Base-by-base conservation (phyloP, 495 filamentous ascomycete species). In the Penicillium longicatenatum region DNA sequence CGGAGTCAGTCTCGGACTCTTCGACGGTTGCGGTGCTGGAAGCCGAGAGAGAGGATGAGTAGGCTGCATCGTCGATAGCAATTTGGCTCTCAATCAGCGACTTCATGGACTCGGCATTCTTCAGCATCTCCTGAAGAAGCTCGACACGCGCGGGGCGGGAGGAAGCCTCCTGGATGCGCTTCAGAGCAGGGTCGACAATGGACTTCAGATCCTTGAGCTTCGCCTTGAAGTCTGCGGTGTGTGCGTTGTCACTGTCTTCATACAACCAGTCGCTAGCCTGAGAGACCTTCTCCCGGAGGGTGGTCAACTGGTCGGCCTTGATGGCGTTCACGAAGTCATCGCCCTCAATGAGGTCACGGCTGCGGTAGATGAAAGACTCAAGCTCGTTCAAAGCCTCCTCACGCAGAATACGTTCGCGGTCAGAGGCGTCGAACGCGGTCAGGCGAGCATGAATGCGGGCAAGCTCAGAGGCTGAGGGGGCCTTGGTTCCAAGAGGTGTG, bases 341-440 rank as follows among this genome's bases (percentile, higher is more conserved):
- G 59, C 89, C 86, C 16, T 88, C 86, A 10, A 95, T 72, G 19
- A 92, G 77, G 72, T 97, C 95, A 6, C 92, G 86, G 41, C 88
- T 84, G 58, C 84, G 87, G 80, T 99, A 99, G 43, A 92, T 96
- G 70, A 89, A 96, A n/a, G 82, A 85, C 70, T 99, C 94, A 24
- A 99, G 84, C 63, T 89, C 87, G 75, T 99, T 99, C 26, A 97
- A 76, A 10, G 90, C 83, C 71, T 97, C 94, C 69, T 97, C 93
- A 31, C 93, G 87, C 44, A 85, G 76, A 42, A 85, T 72, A 29
- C 92, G 90, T 6, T 87, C 82, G 45, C 78, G 77, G 73, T 99
- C 94, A 1, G 91, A 97, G 21, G 82, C 77, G 61, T 92, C 92
- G 57, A 97, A 96, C 2, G 90, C 86, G 63, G 83, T 75, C 48